These are phyloP conservation scores for Xylaria longipes DNA, from an alignment of 495 filamentous ascomycete species.

Conservation along the genomic window DNA sequence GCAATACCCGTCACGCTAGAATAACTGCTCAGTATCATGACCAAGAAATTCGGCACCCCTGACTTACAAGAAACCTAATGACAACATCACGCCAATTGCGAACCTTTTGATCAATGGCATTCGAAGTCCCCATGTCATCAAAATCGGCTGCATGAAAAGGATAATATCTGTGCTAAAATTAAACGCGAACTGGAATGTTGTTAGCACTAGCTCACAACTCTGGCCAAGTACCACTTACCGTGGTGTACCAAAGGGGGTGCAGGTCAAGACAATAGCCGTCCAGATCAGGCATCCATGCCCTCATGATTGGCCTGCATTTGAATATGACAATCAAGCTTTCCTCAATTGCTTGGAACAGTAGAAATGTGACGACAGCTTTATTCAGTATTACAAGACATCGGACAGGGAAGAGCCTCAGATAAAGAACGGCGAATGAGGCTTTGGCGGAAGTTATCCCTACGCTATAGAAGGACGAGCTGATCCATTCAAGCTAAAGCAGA, in stretches of 20 bases:
- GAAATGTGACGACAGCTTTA: slow-evolving; percentile 31
- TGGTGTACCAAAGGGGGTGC: slow-evolving; percentile 35
- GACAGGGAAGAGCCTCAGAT: slow-evolving; percentile 35
- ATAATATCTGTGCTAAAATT: neutral
- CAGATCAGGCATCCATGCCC: slow-evolving; percentile 32
- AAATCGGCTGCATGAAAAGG: neutral
- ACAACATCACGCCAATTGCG: slow-evolving; percentile 1
- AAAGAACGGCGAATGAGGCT: slow-evolving; percentile 35
- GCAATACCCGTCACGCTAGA: neutral
- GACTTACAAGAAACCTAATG: neutral
- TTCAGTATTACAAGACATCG: slow-evolving; percentile 28
- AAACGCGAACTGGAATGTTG: neutral
- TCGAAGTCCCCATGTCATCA: neutral
- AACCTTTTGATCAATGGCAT: neutral
- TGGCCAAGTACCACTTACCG: slow-evolving; percentile 27
- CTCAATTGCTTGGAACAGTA: slow-evolving; percentile 31
- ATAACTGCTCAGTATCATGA: neutral
- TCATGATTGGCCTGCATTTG: slow-evolving; percentile 29
- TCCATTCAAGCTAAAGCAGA: neutral
- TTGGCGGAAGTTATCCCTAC: slow-evolving; percentile 33
- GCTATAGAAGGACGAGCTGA: slow-evolving; percentile 30
- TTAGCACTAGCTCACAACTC: neutral
- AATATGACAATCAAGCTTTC: slow-evolving; percentile 35
- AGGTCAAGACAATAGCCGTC: slow-evolving; percentile 34
- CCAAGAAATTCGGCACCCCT: neutral